Conservation (phyloP, 2,329 filamentous ascomycete species). For the Fusarium sp. region DNA sequence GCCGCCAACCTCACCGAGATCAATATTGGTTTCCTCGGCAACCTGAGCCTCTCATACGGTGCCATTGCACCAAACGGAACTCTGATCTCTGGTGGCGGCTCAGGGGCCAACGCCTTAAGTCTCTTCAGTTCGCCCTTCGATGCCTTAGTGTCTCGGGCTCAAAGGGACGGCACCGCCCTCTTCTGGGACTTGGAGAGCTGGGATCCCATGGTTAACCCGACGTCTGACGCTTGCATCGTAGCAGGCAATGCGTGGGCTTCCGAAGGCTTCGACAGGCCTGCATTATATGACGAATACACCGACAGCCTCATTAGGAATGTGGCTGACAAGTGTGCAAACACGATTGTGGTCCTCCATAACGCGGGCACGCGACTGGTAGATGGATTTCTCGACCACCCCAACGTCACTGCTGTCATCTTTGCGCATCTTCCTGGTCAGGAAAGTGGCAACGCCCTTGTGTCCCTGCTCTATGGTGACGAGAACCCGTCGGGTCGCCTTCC, state of each 20-base stretch:
- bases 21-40: not conserved
- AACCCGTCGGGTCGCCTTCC: not conserved
- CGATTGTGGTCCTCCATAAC: not conserved
- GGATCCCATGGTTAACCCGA: not conserved
- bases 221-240: not conserved
- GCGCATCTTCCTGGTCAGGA: not conserved
- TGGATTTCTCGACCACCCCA: not conserved
- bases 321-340: not conserved
- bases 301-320: not conserved
- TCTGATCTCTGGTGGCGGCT: not conserved
- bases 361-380: not conserved
- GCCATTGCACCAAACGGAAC: not conserved
- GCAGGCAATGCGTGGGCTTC: not conserved
- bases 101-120: not conserved
- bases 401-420: not conserved
- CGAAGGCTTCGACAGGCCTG: not conserved
- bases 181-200: not conserved
- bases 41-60: not conserved
- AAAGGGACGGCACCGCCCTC: not conserved
- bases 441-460: not conserved
- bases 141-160: not conserved
- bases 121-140: not conserved
- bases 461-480: not conserved
- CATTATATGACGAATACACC: not conserved
- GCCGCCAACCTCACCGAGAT: not conserved